These are phyloP conservation scores for Leccinum subgranulosum DNA, from an alignment of 768 basidiomycete species.

Conservation along the genomic window DNA sequence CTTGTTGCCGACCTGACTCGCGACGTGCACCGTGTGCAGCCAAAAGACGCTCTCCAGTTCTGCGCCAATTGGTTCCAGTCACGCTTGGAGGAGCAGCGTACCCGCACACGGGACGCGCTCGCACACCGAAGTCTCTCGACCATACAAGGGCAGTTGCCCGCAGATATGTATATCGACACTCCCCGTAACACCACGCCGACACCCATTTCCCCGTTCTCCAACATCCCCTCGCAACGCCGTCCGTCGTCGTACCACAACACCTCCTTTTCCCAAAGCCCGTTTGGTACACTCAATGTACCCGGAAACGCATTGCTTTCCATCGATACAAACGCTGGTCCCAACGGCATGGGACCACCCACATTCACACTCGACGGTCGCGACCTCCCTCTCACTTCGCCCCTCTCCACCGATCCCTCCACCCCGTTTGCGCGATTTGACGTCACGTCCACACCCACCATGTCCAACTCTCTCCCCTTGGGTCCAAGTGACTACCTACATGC, in stretches of 20 bases:
- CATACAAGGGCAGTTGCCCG: constrained; percentile 49
- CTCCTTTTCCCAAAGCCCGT: constrained; percentile 61
- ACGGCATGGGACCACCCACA: constrained; percentile 43
- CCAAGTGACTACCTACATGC: constrained; percentile 69
- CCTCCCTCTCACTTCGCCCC: constrained; percentile 58
- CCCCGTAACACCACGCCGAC: constrained; percentile 34
- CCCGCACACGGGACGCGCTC: constrained; percentile 60
- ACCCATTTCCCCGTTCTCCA: constrained; percentile 56
- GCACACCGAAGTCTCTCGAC: constrained; percentile 49
- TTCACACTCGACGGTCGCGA: constrained; percentile 61
- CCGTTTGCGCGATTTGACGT: constrained; percentile 55
- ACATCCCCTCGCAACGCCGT: constrained; percentile 43
- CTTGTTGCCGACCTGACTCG: constrained; percentile 84
- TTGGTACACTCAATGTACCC: constrained; percentile 76
- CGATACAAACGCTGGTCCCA: constrained; percentile 33
- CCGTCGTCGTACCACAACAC: constrained; percentile 47
- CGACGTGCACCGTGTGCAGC: constrained; percentile 82
- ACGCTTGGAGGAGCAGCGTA: constrained; percentile 81
- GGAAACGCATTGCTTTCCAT: constrained; percentile 72
- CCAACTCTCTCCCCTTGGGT: constrained; percentile 36
- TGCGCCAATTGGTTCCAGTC: constrained; percentile 94
- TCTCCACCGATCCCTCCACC: constrained; percentile 40
- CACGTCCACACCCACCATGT: constrained; percentile 42
- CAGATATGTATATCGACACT: constrained; percentile 57
- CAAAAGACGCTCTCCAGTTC: constrained; percentile 88